Evolutionary conservation across 768 basidiomycete species (phyloP), one percentile per base, ranked within the genome.

Genomic region (Boletus rubroflammeus): DNA sequence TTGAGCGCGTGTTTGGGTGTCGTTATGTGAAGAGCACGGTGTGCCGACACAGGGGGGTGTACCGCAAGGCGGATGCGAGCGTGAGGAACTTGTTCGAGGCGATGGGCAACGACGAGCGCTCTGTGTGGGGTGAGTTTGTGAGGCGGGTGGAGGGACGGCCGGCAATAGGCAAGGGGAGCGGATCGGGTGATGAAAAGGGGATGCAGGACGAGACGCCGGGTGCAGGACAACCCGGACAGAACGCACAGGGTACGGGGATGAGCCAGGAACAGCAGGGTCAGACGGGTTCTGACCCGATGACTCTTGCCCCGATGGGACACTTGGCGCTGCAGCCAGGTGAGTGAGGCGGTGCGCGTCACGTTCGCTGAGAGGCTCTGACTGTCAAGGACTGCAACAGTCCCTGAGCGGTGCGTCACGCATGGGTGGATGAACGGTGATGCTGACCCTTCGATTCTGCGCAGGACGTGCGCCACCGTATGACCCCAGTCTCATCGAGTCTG

Each of bases 11-110:
- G 36, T 88, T 88, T 67, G 82, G 83, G 32, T 82, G 79, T 59
- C 76, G 84, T 29, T 88, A 88, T 62, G 84, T 88, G 32, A 88
- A 88, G 69, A 83, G 82, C 62, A 88, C 86, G 0, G 82, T 88
- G 15, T 86, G 85, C 65, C 78, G 85, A 13, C 85, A 86, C 60
- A 77, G 84, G n/a, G 82, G 81, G 0, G 79, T 85, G 40, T 87
- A 86, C 79, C 74, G 80, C 52, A 78, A 80, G 56, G 84, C 86
- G 3, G 76, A 76, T 29, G 67, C 69, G 42, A 66, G 63, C 7
- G 59, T 85, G 50, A 72, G 79, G 25, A 74, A 73, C 45, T 68
- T 78, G 64, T 87, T 81, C 57, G 81, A 82, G 67, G 67, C 71
- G 25, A 71, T 80, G 80, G 82, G 83, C 64, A 50, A 67, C 54